Percentiles rank a stretch among this genome's conserved stretches.
phyloP scores from a whole-genome alignment of 305 asterid species.

The Solanum hybrid region DNA sequence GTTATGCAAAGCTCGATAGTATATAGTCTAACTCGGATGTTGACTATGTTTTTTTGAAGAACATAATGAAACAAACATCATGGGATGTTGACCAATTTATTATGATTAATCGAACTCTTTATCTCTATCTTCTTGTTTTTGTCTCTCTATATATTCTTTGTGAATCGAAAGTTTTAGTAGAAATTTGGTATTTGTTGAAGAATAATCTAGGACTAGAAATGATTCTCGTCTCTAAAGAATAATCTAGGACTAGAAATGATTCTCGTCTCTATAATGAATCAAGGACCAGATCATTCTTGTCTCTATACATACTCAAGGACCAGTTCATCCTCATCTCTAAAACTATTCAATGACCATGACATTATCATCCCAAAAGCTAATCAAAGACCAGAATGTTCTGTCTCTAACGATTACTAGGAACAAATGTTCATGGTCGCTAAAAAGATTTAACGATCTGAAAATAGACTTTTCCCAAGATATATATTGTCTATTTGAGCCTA shows the following conservation, averaged over 20 bases:
- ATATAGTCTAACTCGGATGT: background rate
- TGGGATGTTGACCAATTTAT: background rate
- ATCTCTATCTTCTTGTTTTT: background rate
- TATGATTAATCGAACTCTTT: background rate
- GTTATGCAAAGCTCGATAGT: background rate
- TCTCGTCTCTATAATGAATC: background rate
- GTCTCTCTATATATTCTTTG: background rate
- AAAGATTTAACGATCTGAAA: too few species aligned
- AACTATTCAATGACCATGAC: background rate
- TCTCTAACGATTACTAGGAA: background rate
- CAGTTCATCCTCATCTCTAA: background rate
- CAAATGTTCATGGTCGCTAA: background rate
- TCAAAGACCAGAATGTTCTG: background rate
- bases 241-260: background rate
- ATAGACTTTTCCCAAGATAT: background rate
- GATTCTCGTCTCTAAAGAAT: background rate
- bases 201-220: background rate
- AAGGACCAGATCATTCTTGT: background rate
- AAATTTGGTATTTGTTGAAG: background rate
- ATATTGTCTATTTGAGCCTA: background rate
- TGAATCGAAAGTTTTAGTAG: background rate
- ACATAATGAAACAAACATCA: background rate
- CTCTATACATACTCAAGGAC: background rate
- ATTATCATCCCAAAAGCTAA: background rate
- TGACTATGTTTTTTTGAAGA: background rate